phyloP scores from a whole-genome alignment of 1,284 basidiomycete genomes.

The Ganoderma lucidum region DNA sequence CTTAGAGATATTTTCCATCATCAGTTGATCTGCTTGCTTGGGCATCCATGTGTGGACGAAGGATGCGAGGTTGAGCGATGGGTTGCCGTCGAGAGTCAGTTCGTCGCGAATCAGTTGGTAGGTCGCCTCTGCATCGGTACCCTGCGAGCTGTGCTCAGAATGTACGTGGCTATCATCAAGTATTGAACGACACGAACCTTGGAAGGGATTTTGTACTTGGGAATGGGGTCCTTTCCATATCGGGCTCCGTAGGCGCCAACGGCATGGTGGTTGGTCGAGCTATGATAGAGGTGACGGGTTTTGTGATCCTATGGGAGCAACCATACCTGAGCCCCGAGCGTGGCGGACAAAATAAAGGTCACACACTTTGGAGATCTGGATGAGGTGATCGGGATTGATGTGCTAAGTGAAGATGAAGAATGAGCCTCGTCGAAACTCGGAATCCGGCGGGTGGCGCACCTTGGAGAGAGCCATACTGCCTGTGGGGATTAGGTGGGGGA shows the following conservation, averaged over 20 bases:
- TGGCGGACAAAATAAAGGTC: neutral
- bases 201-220: constrained; percentile 72
- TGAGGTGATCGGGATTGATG: constrained; percentile 67
- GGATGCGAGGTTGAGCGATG: constrained; percentile 85
- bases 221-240: constrained; percentile 69
- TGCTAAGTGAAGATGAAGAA: constrained; percentile 50
- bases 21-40: constrained; percentile 72
- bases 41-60: constrained; percentile 71
- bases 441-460: constrained; percentile 40
- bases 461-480: constrained; percentile 59
- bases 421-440: constrained; percentile 5
- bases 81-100: constrained; percentile 81
- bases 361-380: constrained; percentile 61
- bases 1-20: constrained; percentile 88
- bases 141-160: constrained; percentile 43
- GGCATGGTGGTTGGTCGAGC: constrained; percentile 44
- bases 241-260: constrained; percentile 66
- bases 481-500: constrained; percentile 29
- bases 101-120: constrained; percentile 91
- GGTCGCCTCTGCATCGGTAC: constrained; percentile 61
- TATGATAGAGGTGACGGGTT: constrained; percentile 44
- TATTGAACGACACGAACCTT: constrained; percentile 45
- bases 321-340: neutral
- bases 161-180: neutral
- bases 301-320: constrained; percentile 46